Base-by-base conservation (phyloP, 2,329 filamentous ascomycete species). In the Talaromyces funiculosus region DNA sequence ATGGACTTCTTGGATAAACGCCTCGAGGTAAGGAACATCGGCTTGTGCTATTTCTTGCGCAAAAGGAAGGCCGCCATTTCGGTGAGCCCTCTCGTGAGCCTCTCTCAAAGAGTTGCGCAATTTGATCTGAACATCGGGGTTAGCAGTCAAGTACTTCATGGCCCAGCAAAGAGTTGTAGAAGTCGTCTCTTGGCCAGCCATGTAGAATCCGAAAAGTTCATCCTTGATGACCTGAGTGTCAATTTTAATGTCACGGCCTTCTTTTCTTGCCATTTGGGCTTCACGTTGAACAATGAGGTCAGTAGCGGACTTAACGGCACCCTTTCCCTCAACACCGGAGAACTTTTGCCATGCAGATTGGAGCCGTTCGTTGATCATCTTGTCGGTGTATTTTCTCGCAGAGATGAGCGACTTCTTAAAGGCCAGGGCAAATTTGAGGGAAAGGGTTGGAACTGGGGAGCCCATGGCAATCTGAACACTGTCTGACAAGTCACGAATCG, bases 161-260 rank as follows among this genome's bases (percentile, higher is more conserved):
- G 64, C 71, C 77, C 78, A 80, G 35, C 64, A 62, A 0, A 80
- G 64, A 0, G 76, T 76, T 7, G 73, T 77, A 10, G 74, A 70
- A 0, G 75, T 79, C 0, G 79, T 80, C 53, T 81, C 78, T 61
- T 80, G 75, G n/a, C 78, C 80, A 53, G 75, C 73, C n/a, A 75
- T 61, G 2, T 75, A 62, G 61, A 73, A 72, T 2, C 69, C 72
- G 38, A 71, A 73, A 1, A 74, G 61, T 64, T 75, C 55, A n/a
- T 26, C 42, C 42, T 26, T 38, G 18, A 45, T 43, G 49, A 58
- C 45, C 31, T 45, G 42, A 8, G 42, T 33, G 9, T 49, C 55
- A n/a, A 26, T 24, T 26, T n/a, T 47, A 3, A 47, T 47, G 14
- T 47, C 43, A 3, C 43, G 22, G 12, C 43, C 35, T 24, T 58